A percentile compares a stretch with the other conserved stretches of the same genome.
Evolutionary conservation across 1,284 basidiomycete species (phyloP).

Genomic region (Sanghuangporus baumii): DNA sequence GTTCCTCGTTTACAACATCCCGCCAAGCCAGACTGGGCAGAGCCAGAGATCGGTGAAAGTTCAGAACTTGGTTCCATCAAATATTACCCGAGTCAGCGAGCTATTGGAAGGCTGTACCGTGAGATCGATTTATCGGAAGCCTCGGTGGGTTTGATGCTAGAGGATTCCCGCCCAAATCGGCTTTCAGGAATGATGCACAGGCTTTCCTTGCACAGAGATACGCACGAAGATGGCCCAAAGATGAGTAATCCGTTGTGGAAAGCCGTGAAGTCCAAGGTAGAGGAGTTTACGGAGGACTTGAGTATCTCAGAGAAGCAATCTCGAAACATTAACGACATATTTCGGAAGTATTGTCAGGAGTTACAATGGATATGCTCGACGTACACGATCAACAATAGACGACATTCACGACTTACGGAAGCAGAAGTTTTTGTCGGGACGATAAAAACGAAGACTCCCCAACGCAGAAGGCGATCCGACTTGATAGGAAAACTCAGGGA

Average conservation of each 20-base stretch:
- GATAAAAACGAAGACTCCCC: constrained; percentile 24
- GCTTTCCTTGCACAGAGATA: not conserved
- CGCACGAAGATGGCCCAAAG: not conserved
- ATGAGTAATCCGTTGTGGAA: not conserved
- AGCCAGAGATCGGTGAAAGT: constrained; percentile 48
- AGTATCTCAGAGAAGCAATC: not conserved
- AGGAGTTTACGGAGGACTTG: not conserved
- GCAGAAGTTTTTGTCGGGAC: constrained; percentile 27
- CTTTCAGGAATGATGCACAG: not conserved
- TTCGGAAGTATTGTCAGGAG: constrained; percentile 20
- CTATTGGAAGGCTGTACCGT: constrained; percentile 64
- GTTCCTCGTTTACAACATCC: constrained; percentile 47
- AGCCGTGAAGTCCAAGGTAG: not conserved
- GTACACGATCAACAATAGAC: constrained; percentile 16
- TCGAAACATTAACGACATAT: not conserved
- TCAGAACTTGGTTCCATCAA: constrained; percentile 46
- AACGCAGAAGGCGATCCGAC: constrained; percentile 22
- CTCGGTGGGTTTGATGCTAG: not conserved
- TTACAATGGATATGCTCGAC: constrained; percentile 22
- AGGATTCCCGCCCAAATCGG: not conserved
- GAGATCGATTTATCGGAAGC: constrained; percentile 32
- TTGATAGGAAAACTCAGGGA: constrained; percentile 23
- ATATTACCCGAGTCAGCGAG: constrained; percentile 64
- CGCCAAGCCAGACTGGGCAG: constrained; percentile 73
- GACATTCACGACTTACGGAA: constrained; percentile 21